Evolutionary conservation across 371 early-diverging fungal species (phyloP), one percentile per base, ranked within the genome.

Genomic region (Phascolomyces articulosus): DNA sequence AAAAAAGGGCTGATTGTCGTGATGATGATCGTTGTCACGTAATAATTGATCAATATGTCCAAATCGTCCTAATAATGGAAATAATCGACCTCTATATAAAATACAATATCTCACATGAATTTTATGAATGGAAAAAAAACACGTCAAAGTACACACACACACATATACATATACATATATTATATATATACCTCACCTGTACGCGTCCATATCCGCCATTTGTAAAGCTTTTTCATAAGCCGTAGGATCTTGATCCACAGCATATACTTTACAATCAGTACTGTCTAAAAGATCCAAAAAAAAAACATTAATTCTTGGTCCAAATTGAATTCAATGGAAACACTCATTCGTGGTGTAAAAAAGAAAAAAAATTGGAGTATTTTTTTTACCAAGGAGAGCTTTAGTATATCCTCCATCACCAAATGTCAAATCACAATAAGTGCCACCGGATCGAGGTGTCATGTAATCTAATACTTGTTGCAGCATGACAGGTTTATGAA

Each of bases 351-450:
- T 38, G 38, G 55, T 23, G 0, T 20, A 55, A 49, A 23, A 20
- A 23, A n/a, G 38, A 24, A 44, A 9, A 38, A 38, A 9, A 38
- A 9, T 38, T 38, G 38, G n/a, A n/a, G 34, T 34, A 34, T 9
- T 34, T 34, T 34, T 2, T 34, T 38, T 68, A 78, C 81, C 87
- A 11, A 92, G 77, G 21, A 92, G 65, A 2, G 83, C 84, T 59
- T 77, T 69, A 18, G 91, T 88, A 64, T 91, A 87, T 8, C 91
- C 89, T 31, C 93, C 91, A 55, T 83, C 83, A n/a, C 93, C 93
- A 78, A 90, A 92, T 4, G 91, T 91, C 31, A 85, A 77, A 65
- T 91, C 93, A 48, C 83, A 78, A 24, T 84, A 85, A 7, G 72
- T 57, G 7, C 63, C 74, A 16, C 79, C 81, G 4, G 69, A 18